Evolutionary conservation across 2,329 filamentous ascomycete species (phyloP), one percentile per base, ranked within the genome.

Genomic region (Rosellinia necatrix): DNA sequence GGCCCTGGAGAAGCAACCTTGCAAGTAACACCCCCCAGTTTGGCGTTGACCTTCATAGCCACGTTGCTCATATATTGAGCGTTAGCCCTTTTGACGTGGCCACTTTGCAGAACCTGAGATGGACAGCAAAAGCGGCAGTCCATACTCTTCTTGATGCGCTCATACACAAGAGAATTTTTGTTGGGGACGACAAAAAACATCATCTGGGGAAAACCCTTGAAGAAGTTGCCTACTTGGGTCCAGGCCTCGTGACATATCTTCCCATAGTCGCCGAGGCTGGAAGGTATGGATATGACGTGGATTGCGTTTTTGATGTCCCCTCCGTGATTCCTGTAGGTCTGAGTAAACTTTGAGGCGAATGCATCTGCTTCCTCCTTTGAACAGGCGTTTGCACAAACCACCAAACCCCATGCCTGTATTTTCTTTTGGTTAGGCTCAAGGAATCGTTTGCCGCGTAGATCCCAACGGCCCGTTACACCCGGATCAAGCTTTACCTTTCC

Each of bases 11-110:
- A 69, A 32, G 68, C 59, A 7, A 76, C 69, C 40, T 71, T 78
- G 49, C 76, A 86, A 1, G 91, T 97, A 0, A 84, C 82, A 5
- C 94, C 94, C 12, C 94, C 94, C 2, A 99, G 82, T 77, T 99
- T 99, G 3, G 91, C 89, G 66, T 99, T 97, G 63, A 99, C 86
- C 77, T 99, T 99, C 91, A 99, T 94, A 61, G 86, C 83, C 0
- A 99, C 91, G 60, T 99, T 99, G 1, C 90, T 94, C 67, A 90
- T 88, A 73, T 97, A 97, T 67, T 99, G 94, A 0, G 81, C 81
- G 19, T 89, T 84, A 13, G 83, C 84, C 70, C 88, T 88, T 32
- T 76, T 66, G 1, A 93, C 89, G 56, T 96, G 88, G 0, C 76
- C 75, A 2, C 79, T 77, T 62, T 92, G 87, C n/a, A 97, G 70